These are phyloP conservation scores for Cercophora samala DNA, from an alignment of 495 filamentous ascomycete species.

Conservation along the genomic window DNA sequence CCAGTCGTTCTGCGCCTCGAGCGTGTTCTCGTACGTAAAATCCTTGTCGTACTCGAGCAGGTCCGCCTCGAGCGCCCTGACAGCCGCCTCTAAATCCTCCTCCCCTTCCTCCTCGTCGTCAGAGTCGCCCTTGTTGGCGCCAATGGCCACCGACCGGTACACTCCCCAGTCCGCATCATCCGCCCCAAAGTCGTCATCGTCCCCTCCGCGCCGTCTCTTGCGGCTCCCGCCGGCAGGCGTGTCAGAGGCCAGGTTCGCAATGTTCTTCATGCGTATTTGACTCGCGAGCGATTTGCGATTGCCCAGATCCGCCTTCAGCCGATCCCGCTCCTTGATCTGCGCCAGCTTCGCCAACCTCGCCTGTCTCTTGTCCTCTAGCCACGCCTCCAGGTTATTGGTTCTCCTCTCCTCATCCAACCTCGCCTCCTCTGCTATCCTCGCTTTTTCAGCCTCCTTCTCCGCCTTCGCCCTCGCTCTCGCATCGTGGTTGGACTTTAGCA, in stretches of 20 bases:
- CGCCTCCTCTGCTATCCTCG: constrained; percentile 74
- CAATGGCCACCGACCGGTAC: constrained; percentile 84
- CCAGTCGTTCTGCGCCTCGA: constrained; percentile 92
- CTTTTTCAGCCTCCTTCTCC: constrained; percentile 90
- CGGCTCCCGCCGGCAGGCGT: constrained; percentile 52
- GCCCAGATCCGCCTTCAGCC: constrained; percentile 85
- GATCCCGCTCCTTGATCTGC: constrained; percentile 87
- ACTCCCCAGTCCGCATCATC: constrained; percentile 98
- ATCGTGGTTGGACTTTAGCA: constrained; percentile 92
- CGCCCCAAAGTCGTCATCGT: constrained; percentile 93
- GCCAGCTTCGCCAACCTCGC: constrained; percentile 69
- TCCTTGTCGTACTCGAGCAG: constrained; percentile 80
- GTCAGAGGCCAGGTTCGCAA: constrained; percentile 95
- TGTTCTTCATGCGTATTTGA: constrained; percentile 95
- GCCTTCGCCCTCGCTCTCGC: constrained; percentile 86
- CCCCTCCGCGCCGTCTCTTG: constrained; percentile 68
- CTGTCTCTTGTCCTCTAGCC: constrained; percentile 76
- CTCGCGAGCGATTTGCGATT: constrained; percentile 94
- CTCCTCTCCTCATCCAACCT: constrained; percentile 78
- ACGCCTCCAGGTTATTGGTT: constrained; percentile 78
- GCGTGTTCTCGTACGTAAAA: constrained; percentile 86
- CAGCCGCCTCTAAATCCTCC: constrained; percentile 70
- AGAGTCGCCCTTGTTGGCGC: constrained; percentile 60
- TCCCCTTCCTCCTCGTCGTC: constrained; percentile 77
- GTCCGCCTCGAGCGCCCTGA: constrained; percentile 75